phyloP scores from a whole-genome alignment of 257 asterid genomes.

The Schizonepeta tenuifolia region DNA sequence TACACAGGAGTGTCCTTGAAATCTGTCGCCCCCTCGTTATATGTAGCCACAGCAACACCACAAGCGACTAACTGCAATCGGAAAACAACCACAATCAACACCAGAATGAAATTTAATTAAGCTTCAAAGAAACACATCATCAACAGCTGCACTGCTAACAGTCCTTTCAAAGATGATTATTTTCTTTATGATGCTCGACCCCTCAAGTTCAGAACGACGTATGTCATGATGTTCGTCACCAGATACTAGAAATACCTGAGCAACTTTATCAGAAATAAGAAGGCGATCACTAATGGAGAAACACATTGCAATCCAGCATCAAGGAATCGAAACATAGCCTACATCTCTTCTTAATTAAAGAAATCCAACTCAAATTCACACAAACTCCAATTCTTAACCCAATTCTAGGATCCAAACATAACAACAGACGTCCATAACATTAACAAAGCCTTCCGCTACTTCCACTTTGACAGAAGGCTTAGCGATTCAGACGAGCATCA shows the following conservation, averaged over 20 bases:
- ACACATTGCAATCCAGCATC: background rate
- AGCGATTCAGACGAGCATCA: conserved; percentile 5
- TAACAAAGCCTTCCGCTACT: background rate
- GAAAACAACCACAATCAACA: conserved; percentile 13
- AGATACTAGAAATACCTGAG: background rate
- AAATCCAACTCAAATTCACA: background rate
- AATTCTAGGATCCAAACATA: background rate
- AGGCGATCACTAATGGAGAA: background rate
- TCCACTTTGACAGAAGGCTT: background rate
- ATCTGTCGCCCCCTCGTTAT: conserved; percentile 90
- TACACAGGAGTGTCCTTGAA: conserved; percentile 84
- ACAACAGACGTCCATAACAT: background rate
- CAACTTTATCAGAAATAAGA: background rate
- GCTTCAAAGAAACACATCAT: background rate
- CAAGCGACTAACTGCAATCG: conserved; percentile 67
- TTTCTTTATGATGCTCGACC: too few species aligned
- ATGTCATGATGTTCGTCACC: background rate
- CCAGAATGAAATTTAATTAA: background rate
- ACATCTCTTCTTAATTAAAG: background rate
- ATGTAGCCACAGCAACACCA: conserved; percentile 83
- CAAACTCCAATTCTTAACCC: background rate
- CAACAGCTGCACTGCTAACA: background rate
- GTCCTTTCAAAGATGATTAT: background rate
- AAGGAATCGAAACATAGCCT: background rate
- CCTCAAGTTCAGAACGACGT: too few species aligned